Percentiles rank a stretch among this genome's conserved stretches.
Conservation (phyloP, 495 filamentous ascomycete genomes). For the Friedmanniomyces simplex region DNA sequence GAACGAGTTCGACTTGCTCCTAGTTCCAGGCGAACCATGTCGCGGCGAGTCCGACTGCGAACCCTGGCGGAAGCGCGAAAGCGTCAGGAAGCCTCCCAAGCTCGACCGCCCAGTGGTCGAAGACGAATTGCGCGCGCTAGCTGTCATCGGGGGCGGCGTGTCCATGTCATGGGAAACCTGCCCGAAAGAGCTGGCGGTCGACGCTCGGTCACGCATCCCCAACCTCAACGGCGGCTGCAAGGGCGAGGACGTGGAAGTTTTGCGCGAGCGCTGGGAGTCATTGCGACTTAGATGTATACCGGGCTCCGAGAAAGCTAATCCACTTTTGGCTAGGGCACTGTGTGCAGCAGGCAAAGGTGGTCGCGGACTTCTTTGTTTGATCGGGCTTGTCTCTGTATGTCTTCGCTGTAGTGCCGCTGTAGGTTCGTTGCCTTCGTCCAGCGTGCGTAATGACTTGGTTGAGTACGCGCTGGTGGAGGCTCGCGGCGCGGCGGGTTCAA, state of each 20-base stretch:
- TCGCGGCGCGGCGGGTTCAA: conserved; percentile 40
- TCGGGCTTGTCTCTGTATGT: conserved; percentile 24
- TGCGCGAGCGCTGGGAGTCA: conserved; percentile 55
- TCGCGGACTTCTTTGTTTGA: conserved; percentile 24
- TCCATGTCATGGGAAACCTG: conserved; percentile 45
- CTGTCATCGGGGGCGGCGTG: conserved; percentile 47
- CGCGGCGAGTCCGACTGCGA: conserved; percentile 55
- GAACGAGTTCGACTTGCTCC: conserved; percentile 63
- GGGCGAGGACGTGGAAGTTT: conserved; percentile 66
- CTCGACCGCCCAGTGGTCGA: conserved; percentile 79
- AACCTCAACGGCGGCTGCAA: conserved; percentile 40
- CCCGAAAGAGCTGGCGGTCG: conserved; percentile 69
- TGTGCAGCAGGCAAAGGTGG: conserved; percentile 31
- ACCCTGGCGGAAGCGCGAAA: conserved; percentile 66
- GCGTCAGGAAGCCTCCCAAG: conserved; percentile 74
- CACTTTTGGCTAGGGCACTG: conserved; percentile 37
- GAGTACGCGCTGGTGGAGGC: conserved; percentile 35
- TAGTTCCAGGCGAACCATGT: conserved; percentile 55
- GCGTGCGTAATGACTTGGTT: conserved; percentile 23
- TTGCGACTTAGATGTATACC: conserved; percentile 42
- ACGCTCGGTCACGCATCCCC: conserved; percentile 63
- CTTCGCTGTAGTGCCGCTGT: conserved; percentile 20
- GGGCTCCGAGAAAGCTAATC: conserved; percentile 32
- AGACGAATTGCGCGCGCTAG: conserved; percentile 62
- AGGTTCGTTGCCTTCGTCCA: conserved; percentile 28